Conservation (phyloP, 73 alveolate genomes). For the Stentor roeselii region DNA sequence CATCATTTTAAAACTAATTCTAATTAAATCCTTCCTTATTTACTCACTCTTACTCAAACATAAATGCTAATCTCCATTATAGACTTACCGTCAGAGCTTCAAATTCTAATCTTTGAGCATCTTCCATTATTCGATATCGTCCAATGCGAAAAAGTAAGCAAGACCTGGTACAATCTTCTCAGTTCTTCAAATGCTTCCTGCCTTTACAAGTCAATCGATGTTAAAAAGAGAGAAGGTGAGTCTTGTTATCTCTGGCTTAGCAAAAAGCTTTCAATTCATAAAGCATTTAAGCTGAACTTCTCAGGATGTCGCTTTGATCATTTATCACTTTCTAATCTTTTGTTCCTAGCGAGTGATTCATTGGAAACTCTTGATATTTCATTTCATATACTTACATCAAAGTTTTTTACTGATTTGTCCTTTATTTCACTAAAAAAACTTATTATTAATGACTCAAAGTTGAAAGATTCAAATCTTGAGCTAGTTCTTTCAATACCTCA, state of each 20-base stretch:
- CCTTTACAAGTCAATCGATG: no score
- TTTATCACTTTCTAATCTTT: background rate
- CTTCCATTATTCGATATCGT: background rate
- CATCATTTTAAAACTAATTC: no score
- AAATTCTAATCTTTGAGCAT: no score
- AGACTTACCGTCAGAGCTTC: background rate
- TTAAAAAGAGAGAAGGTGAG: background rate
- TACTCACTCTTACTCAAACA: no score
- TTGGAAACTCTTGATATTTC: background rate
- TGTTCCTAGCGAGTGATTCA: background rate
- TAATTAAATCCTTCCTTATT: no score
- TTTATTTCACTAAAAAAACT: background rate
- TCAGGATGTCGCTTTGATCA: background rate
- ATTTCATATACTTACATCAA: background rate
- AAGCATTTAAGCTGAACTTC: background rate
- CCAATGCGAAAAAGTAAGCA: background rate
- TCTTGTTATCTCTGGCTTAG: background rate
- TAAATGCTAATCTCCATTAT: no score
- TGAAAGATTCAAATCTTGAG: background rate
- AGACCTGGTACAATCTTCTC: background rate
- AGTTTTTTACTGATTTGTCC: background rate
- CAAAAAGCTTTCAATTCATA: background rate
- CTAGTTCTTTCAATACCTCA: background rate
- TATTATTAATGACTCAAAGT: background rate
- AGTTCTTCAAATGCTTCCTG: background rate